Base-by-base conservation (phyloP, 78 protist species). In the Dictyostelium capitatum region DNA sequence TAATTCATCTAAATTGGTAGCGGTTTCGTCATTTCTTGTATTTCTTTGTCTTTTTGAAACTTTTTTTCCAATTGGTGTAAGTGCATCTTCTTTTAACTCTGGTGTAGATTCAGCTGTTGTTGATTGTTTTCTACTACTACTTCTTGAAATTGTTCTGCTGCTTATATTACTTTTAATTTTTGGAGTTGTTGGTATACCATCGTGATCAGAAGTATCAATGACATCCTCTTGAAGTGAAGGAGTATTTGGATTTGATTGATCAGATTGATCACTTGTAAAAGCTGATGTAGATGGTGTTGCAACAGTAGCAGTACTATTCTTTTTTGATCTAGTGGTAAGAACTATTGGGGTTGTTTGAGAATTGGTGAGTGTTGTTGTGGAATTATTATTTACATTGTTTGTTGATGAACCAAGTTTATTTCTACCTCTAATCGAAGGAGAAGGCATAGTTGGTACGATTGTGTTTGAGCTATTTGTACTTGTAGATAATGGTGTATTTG, bases 391-490 rank as follows among this genome's bases (percentile, higher is more conserved):
- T 32, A 43, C 25, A 19, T 37, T 37, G 43, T 37, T 37, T 37
- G 48, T 30, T 32, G 79, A 37, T 37, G 2, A 37, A 37, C 43
- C 43, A 37, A 37, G 14, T 28, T 72, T 72, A n/a, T 82, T 82
- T n/a, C 89, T 20, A 19, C 89, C 89, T 67, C 89, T 62, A 5
- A 82, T 67, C 4, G 53, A 53, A 12, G 89, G 89, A 15, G 89
- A 82, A 9, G 89, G 89, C 43, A 64, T 47, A 28, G 73, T 10
- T n/a, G 73, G 28, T 1, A 41, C 10, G 9, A 57, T n/a, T 0
- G 67, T 57, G 8, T 57, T 57, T 11, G 9, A 9, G 1, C 15
- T 12, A 51, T 51, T 51, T 6, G 73, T 64, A 14, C 46, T 64
- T 28, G 73, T 10, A 14, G 73, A 64, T 30, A 28, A 14, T 23